A percentile compares a stretch with the other conserved stretches of the same genome.
Evolutionary conservation across 495 filamentous ascomycete species (phyloP).

Genomic region (Lasiosphaeria miniovina): DNA sequence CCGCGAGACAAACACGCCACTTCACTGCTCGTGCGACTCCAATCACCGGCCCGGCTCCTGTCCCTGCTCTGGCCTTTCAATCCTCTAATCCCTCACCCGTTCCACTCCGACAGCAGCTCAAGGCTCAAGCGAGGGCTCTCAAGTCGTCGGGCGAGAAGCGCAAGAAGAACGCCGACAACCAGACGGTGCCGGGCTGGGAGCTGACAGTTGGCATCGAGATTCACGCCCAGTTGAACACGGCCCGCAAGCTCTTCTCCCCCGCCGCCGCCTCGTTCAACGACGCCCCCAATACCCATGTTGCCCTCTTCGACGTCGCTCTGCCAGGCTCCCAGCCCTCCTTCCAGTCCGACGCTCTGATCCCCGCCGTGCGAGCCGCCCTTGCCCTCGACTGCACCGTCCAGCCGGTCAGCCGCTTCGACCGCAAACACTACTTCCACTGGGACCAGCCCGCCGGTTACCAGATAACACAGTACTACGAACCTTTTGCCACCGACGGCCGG

Average conservation of each 20-base stretch:
- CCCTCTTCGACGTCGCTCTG: constrained; percentile 83
- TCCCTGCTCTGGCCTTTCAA: neutral
- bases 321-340: constrained; percentile 87
- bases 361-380: constrained; percentile 83
- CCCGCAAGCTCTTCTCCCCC: constrained; percentile 77
- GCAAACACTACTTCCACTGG: constrained; percentile 99
- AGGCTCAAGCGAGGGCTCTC: constrained; percentile 62
- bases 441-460: constrained; percentile 96
- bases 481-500: constrained; percentile 75
- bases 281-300: constrained; percentile 77
- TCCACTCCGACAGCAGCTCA: constrained; percentile 71
- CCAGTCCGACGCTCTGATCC: constrained; percentile 78
- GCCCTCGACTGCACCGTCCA: constrained; percentile 79
- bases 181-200: constrained; percentile 68
- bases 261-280: constrained; percentile 66
- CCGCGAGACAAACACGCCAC: neutral
- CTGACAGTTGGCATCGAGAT: constrained; percentile 95
- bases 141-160: constrained; percentile 39
- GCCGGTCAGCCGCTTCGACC: constrained; percentile 75
- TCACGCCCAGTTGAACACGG: constrained; percentile 90
- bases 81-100: neutral
- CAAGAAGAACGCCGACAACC: constrained; percentile 45
- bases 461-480: constrained; percentile 92
- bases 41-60: neutral
- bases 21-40: neutral